Evolutionary conservation across 129 eudicot genomes (phyloP).

Genomic region (Chrysanthemum seticuspe): DNA sequence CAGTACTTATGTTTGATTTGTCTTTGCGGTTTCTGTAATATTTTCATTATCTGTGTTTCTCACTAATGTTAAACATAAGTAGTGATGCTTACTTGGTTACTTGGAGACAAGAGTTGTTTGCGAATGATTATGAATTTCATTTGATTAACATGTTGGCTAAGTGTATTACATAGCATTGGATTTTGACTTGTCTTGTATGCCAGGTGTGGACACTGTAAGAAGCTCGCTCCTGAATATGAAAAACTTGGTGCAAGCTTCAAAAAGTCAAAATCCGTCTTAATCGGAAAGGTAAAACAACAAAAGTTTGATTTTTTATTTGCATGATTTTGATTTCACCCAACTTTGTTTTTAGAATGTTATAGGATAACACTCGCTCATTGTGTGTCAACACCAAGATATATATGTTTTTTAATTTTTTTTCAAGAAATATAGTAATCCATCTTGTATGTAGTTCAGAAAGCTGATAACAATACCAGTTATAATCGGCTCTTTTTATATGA

Average conservation of each 20-base stretch:
- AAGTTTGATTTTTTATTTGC: conserved; percentile 7
- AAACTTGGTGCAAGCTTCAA: conserved; percentile 88
- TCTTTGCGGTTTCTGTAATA: neutral
- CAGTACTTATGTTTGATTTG: neutral
- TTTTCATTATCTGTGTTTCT: neutral
- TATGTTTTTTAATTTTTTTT: neutral
- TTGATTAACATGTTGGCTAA: conserved; percentile 9
- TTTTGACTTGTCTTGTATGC: conserved; percentile 18
- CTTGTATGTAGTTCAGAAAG: conserved; percentile 1
- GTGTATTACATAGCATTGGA: conserved; percentile 1
- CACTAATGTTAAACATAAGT: neutral
- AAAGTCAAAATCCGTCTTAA: conserved; percentile 87
- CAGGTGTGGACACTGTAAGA: conserved; percentile 99
- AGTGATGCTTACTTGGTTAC: conserved; percentile 17
- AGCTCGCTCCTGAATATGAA: conserved; percentile 97
- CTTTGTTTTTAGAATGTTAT: neutral
- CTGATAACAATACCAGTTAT: neutral
- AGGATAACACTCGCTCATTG: no score
- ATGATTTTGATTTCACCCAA: conserved; percentile 3
- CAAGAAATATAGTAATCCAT: neutral
- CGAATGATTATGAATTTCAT: neutral
- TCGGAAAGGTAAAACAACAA: conserved; percentile 63
- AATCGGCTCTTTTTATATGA: neutral
- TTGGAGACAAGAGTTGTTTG: conserved; percentile 7
- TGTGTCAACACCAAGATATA: neutral